A percentile compares a stretch with the other conserved stretches of the same genome.
phyloP scores from a whole-genome alignment of 2,329 filamentous ascomycete genomes.

The Fusarium algeriense region DNA sequence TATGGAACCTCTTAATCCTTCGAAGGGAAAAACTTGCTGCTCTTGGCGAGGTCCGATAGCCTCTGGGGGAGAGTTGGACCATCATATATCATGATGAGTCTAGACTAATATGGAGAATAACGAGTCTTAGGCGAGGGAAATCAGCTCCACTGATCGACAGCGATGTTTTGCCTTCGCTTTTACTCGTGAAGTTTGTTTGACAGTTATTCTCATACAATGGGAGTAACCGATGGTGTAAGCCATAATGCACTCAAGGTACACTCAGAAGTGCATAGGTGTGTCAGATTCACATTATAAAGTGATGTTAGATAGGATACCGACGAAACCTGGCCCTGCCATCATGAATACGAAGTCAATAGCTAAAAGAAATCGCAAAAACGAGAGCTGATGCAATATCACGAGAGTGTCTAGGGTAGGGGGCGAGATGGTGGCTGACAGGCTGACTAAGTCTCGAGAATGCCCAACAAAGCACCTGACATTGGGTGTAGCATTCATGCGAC shows the following conservation, averaged over 20 bases:
- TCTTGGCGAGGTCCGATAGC: conserved; percentile 17
- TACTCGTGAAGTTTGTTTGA: not conserved
- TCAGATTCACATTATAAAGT: not conserved
- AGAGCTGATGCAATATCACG: not conserved
- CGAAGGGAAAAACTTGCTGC: not conserved
- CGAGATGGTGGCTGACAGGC: not conserved
- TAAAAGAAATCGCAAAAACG: not conserved
- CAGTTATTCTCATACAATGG: too few relatives aligned
- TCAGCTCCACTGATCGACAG: conserved; percentile 20
- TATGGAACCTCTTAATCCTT: not conserved
- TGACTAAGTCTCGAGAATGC: conserved; percentile 14
- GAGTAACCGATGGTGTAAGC: not conserved
- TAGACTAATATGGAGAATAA: conserved; percentile 3
- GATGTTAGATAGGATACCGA: not conserved
- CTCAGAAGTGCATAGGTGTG: not conserved
- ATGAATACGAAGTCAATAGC: not conserved
- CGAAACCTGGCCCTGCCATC: too few relatives aligned
- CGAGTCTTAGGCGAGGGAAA: not conserved
- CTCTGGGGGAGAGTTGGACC: not conserved
- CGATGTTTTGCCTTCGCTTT: not conserved
- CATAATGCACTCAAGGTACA: not conserved
- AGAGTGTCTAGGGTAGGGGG: conserved; percentile 23
- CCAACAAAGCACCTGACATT: conserved; percentile 18
- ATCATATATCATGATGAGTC: conserved; percentile 16
- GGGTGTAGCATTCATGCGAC: conserved; percentile 22